These are phyloP conservation scores for Trametes elegans DNA, from an alignment of 768 basidiomycete genomes.

Conservation along the genomic window DNA sequence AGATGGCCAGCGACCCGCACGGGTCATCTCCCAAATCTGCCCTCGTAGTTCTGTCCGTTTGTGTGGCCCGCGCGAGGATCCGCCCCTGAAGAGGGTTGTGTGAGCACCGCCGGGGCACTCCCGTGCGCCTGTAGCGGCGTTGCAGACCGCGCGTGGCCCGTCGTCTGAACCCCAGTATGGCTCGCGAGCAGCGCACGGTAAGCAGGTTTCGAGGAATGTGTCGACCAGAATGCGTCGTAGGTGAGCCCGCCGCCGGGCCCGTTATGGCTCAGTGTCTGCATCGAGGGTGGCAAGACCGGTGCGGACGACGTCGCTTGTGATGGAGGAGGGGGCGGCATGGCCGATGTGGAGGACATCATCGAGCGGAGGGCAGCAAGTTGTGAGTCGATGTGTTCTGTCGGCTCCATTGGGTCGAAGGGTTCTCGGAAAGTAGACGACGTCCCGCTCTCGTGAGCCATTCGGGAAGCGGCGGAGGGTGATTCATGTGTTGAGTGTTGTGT, in stretches of 20 bases:
- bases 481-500: not conserved
- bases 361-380: conserved; percentile 18
- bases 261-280: not conserved
- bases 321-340: conserved; percentile 12
- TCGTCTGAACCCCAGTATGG: not conserved
- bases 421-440: conserved; percentile 7
- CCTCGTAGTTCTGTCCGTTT: too few species aligned
- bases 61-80: not conserved
- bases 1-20: too few species aligned
- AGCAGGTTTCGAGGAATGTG: conserved; percentile 16
- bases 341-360: conserved; percentile 11
- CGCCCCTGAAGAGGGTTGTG: not conserved
- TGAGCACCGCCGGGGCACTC: conserved; percentile 6
- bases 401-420: conserved; percentile 20
- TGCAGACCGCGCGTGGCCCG: not conserved
- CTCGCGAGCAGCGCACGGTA: conserved; percentile 8
- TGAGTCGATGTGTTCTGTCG: conserved; percentile 19
- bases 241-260: conserved; percentile 13
- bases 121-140: conserved; percentile 4
- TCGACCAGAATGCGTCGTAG: conserved; percentile 25
- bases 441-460: too few species aligned
- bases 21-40: too few species aligned
- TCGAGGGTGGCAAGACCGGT: not conserved
- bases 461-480: not conserved
- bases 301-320: not conserved